phyloP scores from a whole-genome alignment of 768 basidiomycete genomes.

The Psilocybe sp. region DNA sequence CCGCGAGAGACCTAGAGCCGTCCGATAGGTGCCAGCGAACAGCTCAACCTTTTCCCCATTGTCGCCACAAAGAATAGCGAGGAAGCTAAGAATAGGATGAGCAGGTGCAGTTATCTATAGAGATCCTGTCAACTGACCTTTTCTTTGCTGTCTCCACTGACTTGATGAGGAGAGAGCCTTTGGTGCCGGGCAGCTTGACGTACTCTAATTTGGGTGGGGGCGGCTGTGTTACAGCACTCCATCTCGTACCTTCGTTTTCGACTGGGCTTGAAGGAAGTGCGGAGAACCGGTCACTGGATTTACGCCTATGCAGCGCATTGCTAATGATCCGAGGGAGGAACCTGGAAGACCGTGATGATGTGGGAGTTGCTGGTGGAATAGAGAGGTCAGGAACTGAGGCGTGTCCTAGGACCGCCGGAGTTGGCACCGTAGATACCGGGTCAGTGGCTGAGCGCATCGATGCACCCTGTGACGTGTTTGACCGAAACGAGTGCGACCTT shows the following conservation, averaged over 20 bases:
- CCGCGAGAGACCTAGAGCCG: conserved; percentile 86
- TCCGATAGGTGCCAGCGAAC: conserved; percentile 87
- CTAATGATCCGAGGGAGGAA: conserved; percentile 72
- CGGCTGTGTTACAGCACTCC: conserved; percentile 38
- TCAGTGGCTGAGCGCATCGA: conserved; percentile 19
- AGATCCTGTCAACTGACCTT: conserved; percentile 47
- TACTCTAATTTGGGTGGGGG: conserved; percentile 85
- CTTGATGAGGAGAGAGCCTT: conserved; percentile 78
- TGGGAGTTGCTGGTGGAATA: conserved; percentile 23
- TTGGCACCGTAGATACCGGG: conserved; percentile 12
- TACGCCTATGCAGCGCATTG: conserved; percentile 57
- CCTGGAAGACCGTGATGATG: conserved; percentile 48
- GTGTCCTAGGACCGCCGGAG: conserved; percentile 5
- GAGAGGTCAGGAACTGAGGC: conserved; percentile 12
- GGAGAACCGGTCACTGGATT: conserved; percentile 53
- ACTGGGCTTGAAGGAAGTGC: conserved; percentile 32
- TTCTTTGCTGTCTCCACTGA: conserved; percentile 89
- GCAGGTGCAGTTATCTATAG: background rate
- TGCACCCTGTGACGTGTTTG: conserved; percentile 28
- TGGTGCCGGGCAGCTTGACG: conserved; percentile 89
- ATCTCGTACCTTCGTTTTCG: conserved; percentile 20
- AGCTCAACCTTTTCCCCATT: conserved; percentile 91
- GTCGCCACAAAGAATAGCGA: conserved; percentile 90
- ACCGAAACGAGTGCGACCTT: conserved; percentile 42
- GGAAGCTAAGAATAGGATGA: conserved; percentile 52